Percentiles rank a stretch among this genome's conserved stretches.
phyloP scores from a whole-genome alignment of 306 rosid species.

The Prunus davidiana region DNA sequence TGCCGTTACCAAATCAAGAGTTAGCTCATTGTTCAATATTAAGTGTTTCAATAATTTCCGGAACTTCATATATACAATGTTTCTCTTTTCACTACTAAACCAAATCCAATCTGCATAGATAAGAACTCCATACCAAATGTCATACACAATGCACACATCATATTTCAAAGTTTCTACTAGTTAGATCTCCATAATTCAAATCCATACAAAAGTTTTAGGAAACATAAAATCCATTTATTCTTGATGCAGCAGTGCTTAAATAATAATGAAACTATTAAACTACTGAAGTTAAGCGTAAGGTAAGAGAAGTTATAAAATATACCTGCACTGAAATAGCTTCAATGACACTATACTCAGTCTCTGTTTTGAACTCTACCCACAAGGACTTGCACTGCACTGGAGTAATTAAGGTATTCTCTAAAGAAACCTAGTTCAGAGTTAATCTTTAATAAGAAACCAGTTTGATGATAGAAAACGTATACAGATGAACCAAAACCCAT shows the following conservation, averaged over 20 bases:
- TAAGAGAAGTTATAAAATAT: slow-evolving; percentile 3
- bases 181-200: neutral
- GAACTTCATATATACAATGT: neutral
- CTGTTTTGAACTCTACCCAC: slow-evolving; percentile 86
- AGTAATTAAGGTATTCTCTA: slow-evolving; percentile 53
- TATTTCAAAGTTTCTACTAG: neutral
- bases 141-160: neutral
- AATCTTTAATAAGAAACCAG: slow-evolving; percentile 13
- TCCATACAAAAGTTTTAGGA: neutral
- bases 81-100: neutral
- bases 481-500: slow-evolving; percentile 21
- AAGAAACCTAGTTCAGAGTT: slow-evolving; percentile 50
- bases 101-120: neutral
- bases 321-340: slow-evolving; percentile 93
- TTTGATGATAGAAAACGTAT: slow-evolving; percentile 13
- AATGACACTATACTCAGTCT: slow-evolving; percentile 67
- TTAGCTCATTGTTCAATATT: neutral
- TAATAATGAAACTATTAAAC: too few species aligned
- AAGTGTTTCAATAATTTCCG: neutral
- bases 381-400: slow-evolving; percentile 86
- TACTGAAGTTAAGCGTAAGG: too few species aligned
- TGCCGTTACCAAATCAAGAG: neutral
- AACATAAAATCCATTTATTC: too few species aligned
- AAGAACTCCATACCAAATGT: neutral
- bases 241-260: too few species aligned